Evolutionary conservation across 495 filamentous ascomycete species (phyloP), one percentile per base, ranked within the genome.

Genomic region (Annulohypoxylon nitens): DNA sequence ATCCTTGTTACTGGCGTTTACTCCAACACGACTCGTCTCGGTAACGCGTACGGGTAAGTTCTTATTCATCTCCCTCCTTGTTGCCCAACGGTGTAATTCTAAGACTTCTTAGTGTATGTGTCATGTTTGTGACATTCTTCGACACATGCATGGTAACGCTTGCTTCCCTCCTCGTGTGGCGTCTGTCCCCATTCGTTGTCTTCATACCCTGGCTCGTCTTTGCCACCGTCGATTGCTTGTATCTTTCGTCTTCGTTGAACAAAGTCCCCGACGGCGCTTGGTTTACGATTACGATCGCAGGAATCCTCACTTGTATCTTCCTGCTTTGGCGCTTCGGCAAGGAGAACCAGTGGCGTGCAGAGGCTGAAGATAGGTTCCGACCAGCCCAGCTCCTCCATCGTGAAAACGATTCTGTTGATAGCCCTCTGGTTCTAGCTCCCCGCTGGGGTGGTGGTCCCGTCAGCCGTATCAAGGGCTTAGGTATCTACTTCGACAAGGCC

Each of bases 261-360:
- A 93, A 93, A 70, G 87, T 93, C 8, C 91, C 91, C 2, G 78
- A 88, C 0, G 91, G 91, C 1, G 91, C 91, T 12, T 93, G 91
- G 91, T 92, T 93, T 67, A 93, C 91, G 0, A 78, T 93, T 10
- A 79, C 87, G 0, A 84, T 93, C n/a, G 84, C 89, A 0, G 78
- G 81, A 5, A 75, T 91, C 0, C 81, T 93, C 0, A 83, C 88
- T 0, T 81, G 78, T 34, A 70, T 93, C 26, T 90, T 93, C 69
- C 78, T 93, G 30, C 82, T 93, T 11, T 93, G 91, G 91, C 87
- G 91, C 18, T 93, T 87, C 63, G 91, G 91, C 14, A 93, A 93
- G 77, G 89, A 92, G 65, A 85, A 86, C 58, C 91, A 93, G 76
- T 93, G 91, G 91, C 81, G 75, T 12, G 86, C 91, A 9, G 91